Evolutionary conservation across 1,139 yeast genomes (phyloP), one percentile per base, ranked within the genome.

Genomic region (Kurtzmaniella quercitrusa): DNA sequence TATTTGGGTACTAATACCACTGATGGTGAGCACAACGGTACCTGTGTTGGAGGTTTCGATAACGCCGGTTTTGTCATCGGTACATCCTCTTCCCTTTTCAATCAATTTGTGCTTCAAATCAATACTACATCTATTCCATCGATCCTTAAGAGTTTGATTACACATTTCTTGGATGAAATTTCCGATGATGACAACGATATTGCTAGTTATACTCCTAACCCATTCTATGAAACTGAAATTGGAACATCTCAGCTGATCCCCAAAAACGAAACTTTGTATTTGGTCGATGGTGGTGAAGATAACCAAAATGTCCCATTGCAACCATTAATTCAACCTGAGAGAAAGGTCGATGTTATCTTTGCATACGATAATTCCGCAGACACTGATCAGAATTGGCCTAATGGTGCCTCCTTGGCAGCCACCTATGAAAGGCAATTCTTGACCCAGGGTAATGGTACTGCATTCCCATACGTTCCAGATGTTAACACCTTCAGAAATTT

Each of bases 401-500:
- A 66, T 47, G 77, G 77, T 21, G 52, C 66, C 5, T 56, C 75
- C 0, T 45, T 70, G 45, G 54, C 68, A 35, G 52, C 57, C 16
- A 78, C 89, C 6, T 88, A 81, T 55, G 72, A 78, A 53, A 79
- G 96, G 54, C 91, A 84, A 63, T 85, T 86, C 57, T 64, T 68
- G 16, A 28, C 57, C 3, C 84, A 80, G 57, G 88, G 84, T 18
- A 76, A 80, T 50, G 78, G 78, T 36, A 78, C 85, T 23, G 65
- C 81, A 2, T 87, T 87, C 76, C 96, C 96, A 26, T 81, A 84
- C 53, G 95, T 89, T 42, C 97, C 97, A n/a, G 91, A 80, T 58
- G 63, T 59, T 19, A 66, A 73, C 39, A 76, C 94, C 0, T 87
- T 88, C 59, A 55, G 82, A 39, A 73, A 74, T 48, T 56, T 68